A percentile compares a stretch with the other conserved stretches of the same genome.
Conservation (phyloP, 768 basidiomycete species). For the Kwoniella bestiolae region DNA sequence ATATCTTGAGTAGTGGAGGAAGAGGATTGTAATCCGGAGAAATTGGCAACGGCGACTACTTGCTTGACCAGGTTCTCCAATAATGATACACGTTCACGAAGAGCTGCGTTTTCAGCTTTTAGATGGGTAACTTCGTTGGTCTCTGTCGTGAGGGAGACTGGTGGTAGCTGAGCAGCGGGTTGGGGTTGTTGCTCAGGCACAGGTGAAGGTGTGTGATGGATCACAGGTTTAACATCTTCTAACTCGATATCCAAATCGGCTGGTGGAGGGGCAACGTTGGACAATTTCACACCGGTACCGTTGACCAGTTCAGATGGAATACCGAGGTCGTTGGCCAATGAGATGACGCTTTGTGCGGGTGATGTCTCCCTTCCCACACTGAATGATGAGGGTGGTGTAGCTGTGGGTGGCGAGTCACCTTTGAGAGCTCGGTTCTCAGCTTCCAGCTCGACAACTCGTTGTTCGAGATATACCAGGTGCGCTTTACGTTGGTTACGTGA, state of each 20-base stretch:
- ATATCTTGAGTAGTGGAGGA: not conserved
- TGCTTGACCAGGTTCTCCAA: constrained; percentile 50
- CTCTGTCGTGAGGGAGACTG: not conserved
- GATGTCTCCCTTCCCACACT: constrained; percentile 27
- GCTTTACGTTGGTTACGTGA: constrained; percentile 87
- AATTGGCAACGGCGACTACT: constrained; percentile 42
- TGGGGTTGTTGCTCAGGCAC: not conserved
- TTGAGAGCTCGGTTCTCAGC: constrained; percentile 70
- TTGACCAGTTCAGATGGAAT: constrained; percentile 28
- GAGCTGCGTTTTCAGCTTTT: constrained; percentile 37
- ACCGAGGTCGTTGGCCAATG: constrained; percentile 34
- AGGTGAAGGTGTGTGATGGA: constrained; percentile 12
- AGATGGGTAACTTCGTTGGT: constrained; percentile 7
- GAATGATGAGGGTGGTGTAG: constrained; percentile 7
- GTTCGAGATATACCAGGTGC: constrained; percentile 73
- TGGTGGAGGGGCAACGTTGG: constrained; percentile 43
- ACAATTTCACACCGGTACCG: constrained; percentile 41
- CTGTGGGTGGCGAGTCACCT: constrained; percentile 10
- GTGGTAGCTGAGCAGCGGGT: not conserved
- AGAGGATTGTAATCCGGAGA: constrained; percentile 21
- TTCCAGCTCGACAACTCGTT: constrained; percentile 72
- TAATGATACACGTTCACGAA: constrained; percentile 37
- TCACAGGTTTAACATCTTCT: constrained; percentile 41
- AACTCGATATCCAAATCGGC: constrained; percentile 19
- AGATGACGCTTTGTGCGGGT: constrained; percentile 33